Evolutionary conservation across 1,284 basidiomycete genomes (phyloP).

Genomic region (Peniophora sp.): DNA sequence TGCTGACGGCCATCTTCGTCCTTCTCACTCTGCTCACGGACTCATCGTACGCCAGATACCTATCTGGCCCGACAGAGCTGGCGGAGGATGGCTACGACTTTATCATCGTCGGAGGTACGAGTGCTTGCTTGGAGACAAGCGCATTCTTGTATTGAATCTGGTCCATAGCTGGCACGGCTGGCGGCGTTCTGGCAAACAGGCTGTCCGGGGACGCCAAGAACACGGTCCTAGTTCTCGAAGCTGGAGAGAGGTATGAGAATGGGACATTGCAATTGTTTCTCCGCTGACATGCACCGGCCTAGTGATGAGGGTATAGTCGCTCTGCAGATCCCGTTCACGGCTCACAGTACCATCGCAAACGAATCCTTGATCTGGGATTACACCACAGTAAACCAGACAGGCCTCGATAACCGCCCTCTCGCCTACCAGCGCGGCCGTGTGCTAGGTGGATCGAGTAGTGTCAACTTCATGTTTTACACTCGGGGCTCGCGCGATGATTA

Average conservation of each 20-base stretch:
- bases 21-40: too few relatives aligned
- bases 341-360: not conserved
- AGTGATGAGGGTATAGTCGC: not conserved
- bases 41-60: too few relatives aligned
- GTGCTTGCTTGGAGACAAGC: not conserved
- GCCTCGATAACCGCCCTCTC: not conserved
- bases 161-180: not conserved
- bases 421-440: not conserved
- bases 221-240: not conserved
- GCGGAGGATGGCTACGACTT: not conserved
- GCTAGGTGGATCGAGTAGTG: not conserved
- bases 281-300: too few relatives aligned
- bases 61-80: too few relatives aligned
- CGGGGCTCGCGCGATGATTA: not conserved
- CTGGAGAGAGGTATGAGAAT: not conserved
- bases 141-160: too few relatives aligned
- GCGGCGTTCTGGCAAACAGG: not conserved
- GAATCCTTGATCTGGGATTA: not conserved
- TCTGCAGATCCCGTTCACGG: not conserved
- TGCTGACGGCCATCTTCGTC: too few relatives aligned
- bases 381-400: not conserved
- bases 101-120: not conserved
- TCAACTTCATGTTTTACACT: constrained; percentile 1
- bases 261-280: not conserved
- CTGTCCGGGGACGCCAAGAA: not conserved